Evolutionary conservation across 345 rosid genomes (phyloP).

Genomic region (Lumnitzera racemosa): DNA sequence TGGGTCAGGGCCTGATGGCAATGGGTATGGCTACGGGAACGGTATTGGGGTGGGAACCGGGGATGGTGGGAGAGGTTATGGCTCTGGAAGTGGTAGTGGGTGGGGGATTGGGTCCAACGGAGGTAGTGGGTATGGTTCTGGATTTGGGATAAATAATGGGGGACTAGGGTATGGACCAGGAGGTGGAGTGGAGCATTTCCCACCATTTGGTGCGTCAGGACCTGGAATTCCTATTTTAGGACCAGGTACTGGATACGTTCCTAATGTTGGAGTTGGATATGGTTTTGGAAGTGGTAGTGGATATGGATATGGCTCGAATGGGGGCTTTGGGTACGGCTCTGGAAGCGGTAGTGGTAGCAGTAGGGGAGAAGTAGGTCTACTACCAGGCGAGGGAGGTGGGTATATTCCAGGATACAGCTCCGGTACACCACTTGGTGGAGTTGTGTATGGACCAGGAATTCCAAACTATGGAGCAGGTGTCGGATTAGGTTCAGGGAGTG

Average conservation of each 20-base stretch:
- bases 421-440: no score
- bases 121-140: no score
- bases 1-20: background rate
- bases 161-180: no score
- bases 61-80: slow-evolving; percentile 1
- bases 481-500: slow-evolving; percentile 15
- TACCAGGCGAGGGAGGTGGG: no score
- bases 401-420: no score
- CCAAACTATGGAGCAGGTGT: background rate
- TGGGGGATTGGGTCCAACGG: background rate
- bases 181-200: no score
- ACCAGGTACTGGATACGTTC: background rate
- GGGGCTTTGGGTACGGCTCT: background rate
- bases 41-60: slow-evolving; percentile 1
- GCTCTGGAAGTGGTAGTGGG: slow-evolving; percentile 7
- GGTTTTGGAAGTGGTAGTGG: slow-evolving; percentile 13
- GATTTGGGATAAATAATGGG: no score
- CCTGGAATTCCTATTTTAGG: no score
- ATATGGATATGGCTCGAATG: background rate
- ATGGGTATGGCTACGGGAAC: background rate
- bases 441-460: no score
- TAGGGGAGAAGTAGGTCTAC: background rate
- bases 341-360: background rate
- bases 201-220: no score
- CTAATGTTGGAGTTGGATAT: background rate